Evolutionary conservation across 225 moss, liverwort and hornwort genomes (phyloP).

Genomic region (Asterella californica): DNA sequence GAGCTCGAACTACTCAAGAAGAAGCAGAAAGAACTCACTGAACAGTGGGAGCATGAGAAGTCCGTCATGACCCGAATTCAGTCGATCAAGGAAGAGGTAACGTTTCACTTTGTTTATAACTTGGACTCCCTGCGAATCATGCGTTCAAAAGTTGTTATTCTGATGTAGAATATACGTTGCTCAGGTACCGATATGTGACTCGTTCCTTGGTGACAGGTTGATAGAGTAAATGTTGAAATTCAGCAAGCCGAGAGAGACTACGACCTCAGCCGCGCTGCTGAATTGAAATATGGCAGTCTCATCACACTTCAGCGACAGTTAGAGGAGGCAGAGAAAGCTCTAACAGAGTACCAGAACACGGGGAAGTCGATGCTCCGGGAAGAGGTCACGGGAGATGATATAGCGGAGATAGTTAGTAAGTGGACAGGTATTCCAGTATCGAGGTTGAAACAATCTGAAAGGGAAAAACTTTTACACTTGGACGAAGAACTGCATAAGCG

Average conservation of each 20-base stretch:
- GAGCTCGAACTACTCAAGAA: constrained; percentile 65
- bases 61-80: constrained; percentile 97
- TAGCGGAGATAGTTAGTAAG: constrained; percentile 96
- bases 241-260: constrained; percentile 98
- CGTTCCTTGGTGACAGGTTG: constrained; percentile 48
- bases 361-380: constrained; percentile 97
- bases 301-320: constrained; percentile 84
- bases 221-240: constrained; percentile 89
- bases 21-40: constrained; percentile 79
- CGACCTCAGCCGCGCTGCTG: constrained; percentile 87
- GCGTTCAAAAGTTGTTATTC: background rate
- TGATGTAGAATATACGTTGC: background rate
- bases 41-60: constrained; percentile 98
- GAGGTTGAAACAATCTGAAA: constrained; percentile 83
- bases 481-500: constrained; percentile 94
- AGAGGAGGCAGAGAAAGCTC: constrained; percentile 79
- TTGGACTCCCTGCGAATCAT: background rate
- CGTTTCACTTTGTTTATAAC: background rate
- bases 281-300: constrained; percentile 89
- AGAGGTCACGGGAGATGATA: constrained; percentile 93
- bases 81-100: constrained; percentile 95
- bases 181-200: background rate
- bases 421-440: constrained; percentile 97
- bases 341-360: constrained; percentile 80
- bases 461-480: constrained; percentile 82